Base-by-base conservation (phyloP, 305 asterid genomes). In the Lippia alba region DNA sequence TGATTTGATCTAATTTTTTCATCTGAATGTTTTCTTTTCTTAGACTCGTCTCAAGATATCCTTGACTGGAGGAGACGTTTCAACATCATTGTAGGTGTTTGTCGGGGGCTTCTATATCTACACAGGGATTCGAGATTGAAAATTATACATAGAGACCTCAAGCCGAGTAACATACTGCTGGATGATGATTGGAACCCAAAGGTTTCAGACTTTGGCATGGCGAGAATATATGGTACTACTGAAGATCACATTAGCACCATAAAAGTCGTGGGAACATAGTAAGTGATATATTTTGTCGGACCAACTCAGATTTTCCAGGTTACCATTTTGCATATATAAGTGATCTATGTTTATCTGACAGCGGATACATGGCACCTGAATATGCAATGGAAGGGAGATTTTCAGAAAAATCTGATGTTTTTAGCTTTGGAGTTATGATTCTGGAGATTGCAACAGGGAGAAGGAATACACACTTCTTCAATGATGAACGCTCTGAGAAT, bases 321-420 rank as follows among this genome's bases (percentile, higher is more conserved):
- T 39, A 39, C 10, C 45, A 39, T 39, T 39, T 5, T 39, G 45
- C 7, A 5, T 39, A 5, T 0, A 39, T 39, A 9, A 39, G 10
- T 44, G 49, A 8, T 8, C 58, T 16, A 61, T 18, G 12, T 4
- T 18, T 19, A 41, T 49, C 8, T 63, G 71, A 34, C 84, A 82
- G 82, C 33, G 86, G 86, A 70, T 82, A 82, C 54, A 79, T 81
- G 83, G 83, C 82, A 14, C 85, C 82, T 0, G 85, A 81, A 59
- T 81, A 81, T 20, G 81, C 79, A 41, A 54, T 67, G 45, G 50
- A 74, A 12, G 86, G 84, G 33, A 71, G 69, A 60, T 75, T 81
- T 71, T 81, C 81, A 2, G 81, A 81, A 61, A 81, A 75, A 65
- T 71, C 77, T 0, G 81, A 81, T 24, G 78, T 76, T 50, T 82